These are phyloP conservation scores for Dioszegia crocea DNA, from an alignment of 768 basidiomycete species.

Conservation along the genomic window DNA sequence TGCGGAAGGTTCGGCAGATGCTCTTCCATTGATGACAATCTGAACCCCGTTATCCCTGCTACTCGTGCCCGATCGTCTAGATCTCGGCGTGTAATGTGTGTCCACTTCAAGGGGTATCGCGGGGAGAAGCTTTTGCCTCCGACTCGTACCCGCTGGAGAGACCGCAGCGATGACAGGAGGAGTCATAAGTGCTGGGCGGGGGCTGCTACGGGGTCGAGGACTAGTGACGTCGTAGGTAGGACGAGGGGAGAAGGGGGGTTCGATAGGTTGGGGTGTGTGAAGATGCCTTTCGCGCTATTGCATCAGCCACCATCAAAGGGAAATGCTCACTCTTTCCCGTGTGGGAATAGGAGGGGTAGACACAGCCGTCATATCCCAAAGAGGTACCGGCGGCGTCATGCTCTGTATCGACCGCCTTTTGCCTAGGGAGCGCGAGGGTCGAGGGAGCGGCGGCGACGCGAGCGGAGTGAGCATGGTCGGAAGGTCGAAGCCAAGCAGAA, in stretches of 20 bases:
- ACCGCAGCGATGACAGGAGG: conserved; percentile 8
- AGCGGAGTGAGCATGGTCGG: conserved; percentile 5
- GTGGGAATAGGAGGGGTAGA: conserved; percentile 4
- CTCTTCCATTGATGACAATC: conserved; percentile 4
- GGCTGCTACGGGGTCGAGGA: neutral
- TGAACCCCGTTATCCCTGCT: neutral
- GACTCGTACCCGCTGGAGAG: conserved; percentile 9
- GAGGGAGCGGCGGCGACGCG: neutral
- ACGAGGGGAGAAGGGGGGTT: conserved; percentile 6
- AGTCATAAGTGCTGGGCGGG: conserved; percentile 10
- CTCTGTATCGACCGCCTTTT: conserved; percentile 7
- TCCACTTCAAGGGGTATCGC: conserved; percentile 17
- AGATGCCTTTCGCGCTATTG: conserved; percentile 3
- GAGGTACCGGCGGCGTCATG: conserved; percentile 5
- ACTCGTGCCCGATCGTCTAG: conserved; percentile 3
- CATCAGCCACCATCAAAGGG: neutral
- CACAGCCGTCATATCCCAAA: neutral
- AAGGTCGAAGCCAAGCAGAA: neutral
- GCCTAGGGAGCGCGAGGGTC: neutral
- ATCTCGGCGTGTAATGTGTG: conserved; percentile 7
- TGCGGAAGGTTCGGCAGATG: neutral
- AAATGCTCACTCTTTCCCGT: neutral
- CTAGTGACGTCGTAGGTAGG: neutral
- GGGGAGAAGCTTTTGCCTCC: conserved; percentile 18
- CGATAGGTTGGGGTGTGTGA: conserved; percentile 1